These are phyloP conservation scores for Canavalia gladiata DNA, from an alignment of 306 rosid genomes.

Conservation along the genomic window DNA sequence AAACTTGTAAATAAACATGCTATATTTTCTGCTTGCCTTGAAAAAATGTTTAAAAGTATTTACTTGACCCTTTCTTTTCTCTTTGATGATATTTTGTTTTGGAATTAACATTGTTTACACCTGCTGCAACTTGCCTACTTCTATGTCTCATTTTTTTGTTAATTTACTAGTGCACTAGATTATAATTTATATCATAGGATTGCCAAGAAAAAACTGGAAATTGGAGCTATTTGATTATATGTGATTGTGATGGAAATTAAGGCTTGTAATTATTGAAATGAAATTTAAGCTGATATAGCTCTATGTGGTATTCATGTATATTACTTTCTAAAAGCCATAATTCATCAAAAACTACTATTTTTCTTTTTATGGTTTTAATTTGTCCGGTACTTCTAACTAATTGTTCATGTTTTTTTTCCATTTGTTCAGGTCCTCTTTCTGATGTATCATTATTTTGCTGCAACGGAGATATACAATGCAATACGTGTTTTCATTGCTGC, in stretches of 20 bases:
- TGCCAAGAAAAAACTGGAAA: conserved; percentile 32
- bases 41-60: conserved; percentile 17
- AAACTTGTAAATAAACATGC: conserved; percentile 34
- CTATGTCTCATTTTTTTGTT: conserved; percentile 1
- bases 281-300: conserved; percentile 8
- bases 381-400: conserved; percentile 24
- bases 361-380: conserved; percentile 9
- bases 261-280: conserved; percentile 40
- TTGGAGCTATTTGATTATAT: conserved; percentile 42
- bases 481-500: conserved; percentile 98
- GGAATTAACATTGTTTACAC: conserved; percentile 7
- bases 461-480: conserved; percentile 95
- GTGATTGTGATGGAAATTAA: conserved; percentile 38
- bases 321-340: conserved; percentile 32
- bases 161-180: conserved; percentile 17
- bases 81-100: conserved; percentile 16
- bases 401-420: conserved; percentile 33
- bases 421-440: conserved; percentile 89
- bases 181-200: conserved; percentile 37
- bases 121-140: conserved; percentile 22
- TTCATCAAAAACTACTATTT: conserved; percentile 25
- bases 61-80: conserved; percentile 25
- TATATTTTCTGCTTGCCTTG: conserved; percentile 31
- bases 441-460: conserved; percentile 98
- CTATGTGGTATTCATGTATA: conserved; percentile 19